Base-by-base conservation (phyloP, 441 rosid genomes). In the Erysimum cheiri region DNA sequence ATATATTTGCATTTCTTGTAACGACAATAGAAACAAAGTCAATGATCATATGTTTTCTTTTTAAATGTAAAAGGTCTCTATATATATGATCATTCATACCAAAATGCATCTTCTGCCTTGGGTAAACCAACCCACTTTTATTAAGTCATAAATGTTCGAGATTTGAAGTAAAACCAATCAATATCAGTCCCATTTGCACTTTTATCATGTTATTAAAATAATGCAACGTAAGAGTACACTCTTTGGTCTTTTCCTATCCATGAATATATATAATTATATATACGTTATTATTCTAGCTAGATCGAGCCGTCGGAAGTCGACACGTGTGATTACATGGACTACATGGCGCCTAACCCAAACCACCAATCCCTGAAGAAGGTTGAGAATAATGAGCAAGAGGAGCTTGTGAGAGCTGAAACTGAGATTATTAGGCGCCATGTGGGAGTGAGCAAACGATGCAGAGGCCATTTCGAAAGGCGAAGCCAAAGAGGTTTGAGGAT, bases 231-330 rank as follows among this genome's bases (percentile, higher is more conserved):
- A 60, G 35, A 40, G 13, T 11, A 40, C 49, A 41, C 35, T 60
- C 48, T 1, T 36, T n/a, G 37, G 37, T 41, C 39, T 58, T 58
- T 56, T 19, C 1, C 43, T 10, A 37, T 58, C 31, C 46, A 3
- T 11, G 22, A 19, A 19, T 19, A 19, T 22, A 22, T 22, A 22
- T 22, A 19, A 4, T 36, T 35, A 5, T 36, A 36, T 26, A 17
- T n/a, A 15, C 12, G 52, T 17, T 47, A 9, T 14, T 19, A 28
- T 57, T 41, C 22, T 19, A 19, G 22, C 68, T 63, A 12, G 55
- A 63, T 63, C 32, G 43, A 33, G 13, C 68, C 56, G 40, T 60
- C 8, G n/a, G 17, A 60, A n/a, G 48, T 60, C 64, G 36, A 4
- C 5, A 57, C 29, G 64, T 41, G 24, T 22, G 24, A 22, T 22